Evolutionary conservation across 2,329 filamentous ascomycete species (phyloP), one percentile per base, ranked within the genome.

Genomic region (Ascochyta fabae): DNA sequence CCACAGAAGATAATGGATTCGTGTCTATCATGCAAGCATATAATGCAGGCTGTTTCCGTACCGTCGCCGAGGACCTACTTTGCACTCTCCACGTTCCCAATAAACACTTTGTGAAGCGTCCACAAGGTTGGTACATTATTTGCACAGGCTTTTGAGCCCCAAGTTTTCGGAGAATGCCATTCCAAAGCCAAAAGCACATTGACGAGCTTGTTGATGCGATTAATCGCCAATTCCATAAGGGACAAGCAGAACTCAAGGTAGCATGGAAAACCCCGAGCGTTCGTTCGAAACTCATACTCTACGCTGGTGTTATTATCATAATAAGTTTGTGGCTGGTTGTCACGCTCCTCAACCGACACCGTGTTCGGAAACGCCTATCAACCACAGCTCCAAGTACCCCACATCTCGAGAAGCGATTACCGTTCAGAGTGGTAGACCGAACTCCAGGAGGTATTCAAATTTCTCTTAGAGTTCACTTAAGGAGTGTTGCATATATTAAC

Each of bases 321-420:
- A 29, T 24, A 26, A 33, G 24, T 6, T 16, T 46, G 19, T 55
- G 53, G 53, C 15, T 55, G 5, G 35, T 15, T 2, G 4, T 66
- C 7, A 56, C 66, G 13, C 29, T 70, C 4, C 60, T 70, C 1
- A 64, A 62, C n/a, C 71, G 66, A 52, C 66, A 74, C 43, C 72
- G 55, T 34, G 66, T 31, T 46, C 56, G 53, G 39, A 65, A 54
- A 15, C 52, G 53, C 10, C 36, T 43, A n/a, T 2, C 43, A 24
- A 41, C 49, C 24, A 49, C 59, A 4, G 54, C 53, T 27, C 64
- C 72, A 12, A 59, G 50, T n/a, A 72, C 78, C 1, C 78, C 80
- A 2, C 78, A 81, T 62, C 71, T 78, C 7, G 80, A 84, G 62
- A 83, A 81, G 56, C 74, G 75, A 5, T 65, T 65, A 35, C 58